Base-by-base conservation (phyloP, 78 protist species). In the Dictyostelium brefeldianum region DNA sequence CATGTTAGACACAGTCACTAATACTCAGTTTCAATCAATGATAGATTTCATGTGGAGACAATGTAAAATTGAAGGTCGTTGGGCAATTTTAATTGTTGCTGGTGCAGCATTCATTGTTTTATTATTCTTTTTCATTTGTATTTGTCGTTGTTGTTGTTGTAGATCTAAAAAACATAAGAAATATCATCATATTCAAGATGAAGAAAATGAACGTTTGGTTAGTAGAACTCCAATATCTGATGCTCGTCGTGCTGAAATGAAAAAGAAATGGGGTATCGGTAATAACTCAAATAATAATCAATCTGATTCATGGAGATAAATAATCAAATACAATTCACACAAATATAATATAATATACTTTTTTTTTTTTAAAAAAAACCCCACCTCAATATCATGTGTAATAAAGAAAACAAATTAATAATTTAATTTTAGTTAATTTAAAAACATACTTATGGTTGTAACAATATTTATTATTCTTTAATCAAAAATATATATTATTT, bases 1-100 rank as follows among this genome's bases (percentile, higher is more conserved):
- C n/a, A n/a, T n/a, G n/a, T n/a, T n/a, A n/a, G n/a, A n/a, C n/a
- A n/a, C n/a, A n/a, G n/a, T n/a, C n/a, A n/a, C n/a, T n/a, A n/a
- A n/a, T n/a, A n/a, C n/a, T n/a, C n/a, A n/a, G n/a, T n/a, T n/a
- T n/a, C n/a, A n/a, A 6, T 57, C 65, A 57, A 62, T 57, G 65
- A 27, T 57, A 69, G 92, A 87, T 64, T 87, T 87, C 79, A 27
- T 15, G 48, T 87, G 92, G 92, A 87, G 46, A 73, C 92, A 87
- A 77, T 87, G 92, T 50, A 87, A 87, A 54, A 87, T 87, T n/a
- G 51, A 87, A 74, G 92, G 92, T 62, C 41, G 67, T 47, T 87
- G 70, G 51, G 57, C 92, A 4, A 14, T 87, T 17, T 50, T 77
- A 25, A 87, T 87, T 64, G 74, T 78, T 62, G 92, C 59, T 77